Conservation (phyloP, 441 rosid genomes). For the Aleurites moluccanus region DNA sequence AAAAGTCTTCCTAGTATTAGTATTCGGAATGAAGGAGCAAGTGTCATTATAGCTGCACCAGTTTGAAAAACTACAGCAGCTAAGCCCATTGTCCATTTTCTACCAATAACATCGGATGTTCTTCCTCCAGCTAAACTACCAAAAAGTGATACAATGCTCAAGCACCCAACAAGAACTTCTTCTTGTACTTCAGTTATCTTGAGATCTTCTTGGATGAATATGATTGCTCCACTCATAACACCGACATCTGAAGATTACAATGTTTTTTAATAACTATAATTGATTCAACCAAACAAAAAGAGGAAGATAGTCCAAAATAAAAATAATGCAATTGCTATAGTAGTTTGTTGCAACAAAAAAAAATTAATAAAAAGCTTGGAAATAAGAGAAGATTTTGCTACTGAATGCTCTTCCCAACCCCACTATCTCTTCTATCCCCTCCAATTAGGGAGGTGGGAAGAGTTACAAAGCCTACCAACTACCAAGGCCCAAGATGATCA, state of each 20-base stretch:
- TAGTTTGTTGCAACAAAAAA: neutral
- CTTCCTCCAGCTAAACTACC: constrained; percentile 89
- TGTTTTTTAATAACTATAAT: neutral
- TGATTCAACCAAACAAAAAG: neutral
- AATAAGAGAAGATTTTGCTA: neutral
- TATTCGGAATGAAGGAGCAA: constrained; percentile 68
- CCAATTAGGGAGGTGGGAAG: no score
- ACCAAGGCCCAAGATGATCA: neutral
- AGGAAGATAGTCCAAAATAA: neutral
- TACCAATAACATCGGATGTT: constrained; percentile 73
- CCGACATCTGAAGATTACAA: constrained; percentile 66
- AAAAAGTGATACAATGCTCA: constrained; percentile 74
- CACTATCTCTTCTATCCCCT: neutral
- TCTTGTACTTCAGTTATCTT: constrained; percentile 74
- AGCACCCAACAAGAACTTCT: constrained; percentile 73
- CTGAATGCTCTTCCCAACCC: neutral
- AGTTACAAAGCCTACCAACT: neutral
- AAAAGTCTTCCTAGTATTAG: constrained; percentile 76
- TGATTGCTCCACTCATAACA: constrained; percentile 93
- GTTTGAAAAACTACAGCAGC: constrained; percentile 74
- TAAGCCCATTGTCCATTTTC: constrained; percentile 92
- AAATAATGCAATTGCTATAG: neutral
- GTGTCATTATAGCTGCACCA: constrained; percentile 79
- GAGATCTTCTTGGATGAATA: constrained; percentile 79
- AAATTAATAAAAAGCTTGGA: neutral